A percentile compares a stretch with the other conserved stretches of the same genome.
Conservation (phyloP, 176 grass and related monocot species). For the Zoysia pacifica region DNA sequence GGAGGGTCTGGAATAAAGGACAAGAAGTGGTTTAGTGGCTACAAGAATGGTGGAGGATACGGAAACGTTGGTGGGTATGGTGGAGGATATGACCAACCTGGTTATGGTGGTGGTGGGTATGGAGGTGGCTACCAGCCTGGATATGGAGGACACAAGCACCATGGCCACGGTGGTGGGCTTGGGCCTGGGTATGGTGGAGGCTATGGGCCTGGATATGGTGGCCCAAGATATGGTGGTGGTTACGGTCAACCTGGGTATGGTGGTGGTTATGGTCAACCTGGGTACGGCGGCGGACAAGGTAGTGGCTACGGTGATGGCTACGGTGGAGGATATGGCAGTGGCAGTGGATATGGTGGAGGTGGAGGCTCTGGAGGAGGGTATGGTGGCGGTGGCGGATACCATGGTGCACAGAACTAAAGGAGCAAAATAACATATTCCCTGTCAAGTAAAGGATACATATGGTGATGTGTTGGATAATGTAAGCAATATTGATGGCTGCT, state of each 20-base stretch:
- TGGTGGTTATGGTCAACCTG: neutral
- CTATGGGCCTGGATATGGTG: neutral
- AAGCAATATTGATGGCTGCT: neutral
- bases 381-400: neutral
- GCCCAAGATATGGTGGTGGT: constrained; percentile 3
- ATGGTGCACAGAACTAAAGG: neutral
- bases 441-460: neutral
- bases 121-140: neutral
- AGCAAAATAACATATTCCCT: neutral
- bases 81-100: neutral
- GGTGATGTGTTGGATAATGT: neutral
- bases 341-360: neutral
- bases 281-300: neutral
- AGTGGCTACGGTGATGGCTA: neutral
- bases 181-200: constrained; percentile 5
- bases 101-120: constrained; percentile 20
- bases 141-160: constrained; percentile 9
- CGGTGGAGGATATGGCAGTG: neutral
- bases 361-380: neutral
- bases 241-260: constrained; percentile 1
- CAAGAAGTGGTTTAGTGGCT: constrained; percentile 13
- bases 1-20: neutral
- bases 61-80: constrained; percentile 1
- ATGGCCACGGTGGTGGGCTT: constrained; percentile 8
- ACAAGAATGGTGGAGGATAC: constrained; percentile 1